Base-by-base conservation (phyloP, 176 grass and related monocot species). In the Carex littledalei region DNA sequence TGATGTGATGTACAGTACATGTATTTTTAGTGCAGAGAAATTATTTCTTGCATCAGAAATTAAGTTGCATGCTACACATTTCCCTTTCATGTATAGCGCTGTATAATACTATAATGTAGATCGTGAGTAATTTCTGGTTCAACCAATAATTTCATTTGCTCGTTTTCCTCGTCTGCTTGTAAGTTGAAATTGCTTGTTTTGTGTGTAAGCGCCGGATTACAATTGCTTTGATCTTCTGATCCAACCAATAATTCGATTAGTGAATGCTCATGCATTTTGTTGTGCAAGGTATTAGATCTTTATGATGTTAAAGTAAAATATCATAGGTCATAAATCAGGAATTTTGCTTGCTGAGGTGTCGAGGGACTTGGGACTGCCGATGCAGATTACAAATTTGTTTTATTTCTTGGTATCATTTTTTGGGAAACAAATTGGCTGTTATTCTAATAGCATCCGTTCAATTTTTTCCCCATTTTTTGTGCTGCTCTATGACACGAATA, bases 41-140 rank as follows among this genome's bases (percentile, higher is more conserved):
- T 54, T 76, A 76, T 76, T 76, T 54, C 47, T 76, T 54, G 72
- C 72, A 76, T 76, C 72, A 76, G 72, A 76, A 76, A 76, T 54
- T 76, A 76, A 29, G 57, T 76, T 76, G 72, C 47, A 76, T 11
- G 4, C 26, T 16, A 65, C 10, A 14, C 18, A 50, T 52, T 4
- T 22, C 71, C 49, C 12, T 54, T 78, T n/a, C 17, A 47, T 45
- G 68, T 43, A 72, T 39, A 73, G 22, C 21, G 54, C 13, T 76
- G 9, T 29, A 74, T 16, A n/a, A n/a, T n/a, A n/a, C n/a, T n/a
- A n/a, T n/a, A 16, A 54, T 78, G 74, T 78, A 77, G 22, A 34
- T 78, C 14, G 15, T 53, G 74, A 55, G 34, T 24, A 78, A 57
- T 78, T 78, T 78, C 52, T 78, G 74, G 74, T 78, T 78, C 52